A percentile compares a stretch with the other conserved stretches of the same genome.
Evolutionary conservation across 805 yeast genomes (phyloP).

Genomic region (Saccharomycopsis oosterbeekiorum): DNA sequence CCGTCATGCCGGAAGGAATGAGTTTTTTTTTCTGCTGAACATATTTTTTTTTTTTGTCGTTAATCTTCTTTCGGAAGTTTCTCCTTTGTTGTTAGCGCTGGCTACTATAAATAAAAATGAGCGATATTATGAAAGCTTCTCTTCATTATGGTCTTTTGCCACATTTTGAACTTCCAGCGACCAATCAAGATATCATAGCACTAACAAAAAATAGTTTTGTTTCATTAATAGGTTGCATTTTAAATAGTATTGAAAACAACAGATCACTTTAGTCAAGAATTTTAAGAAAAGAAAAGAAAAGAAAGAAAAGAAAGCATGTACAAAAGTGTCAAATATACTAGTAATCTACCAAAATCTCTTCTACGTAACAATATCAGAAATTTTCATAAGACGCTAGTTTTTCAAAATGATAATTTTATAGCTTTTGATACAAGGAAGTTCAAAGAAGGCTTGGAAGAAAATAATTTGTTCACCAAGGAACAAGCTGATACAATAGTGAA

Average conservation of each 20-base stretch:
- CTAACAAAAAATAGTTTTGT: background rate
- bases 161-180: background rate
- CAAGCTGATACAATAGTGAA: conserved; percentile 77
- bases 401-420: background rate
- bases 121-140: too few species aligned
- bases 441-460: conserved; percentile 48
- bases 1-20: too few species aligned
- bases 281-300: too few species aligned
- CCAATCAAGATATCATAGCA: background rate
- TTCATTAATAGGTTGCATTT: background rate
- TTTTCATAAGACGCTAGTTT: background rate
- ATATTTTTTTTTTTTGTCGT: too few species aligned
- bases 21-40: too few species aligned
- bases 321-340: background rate
- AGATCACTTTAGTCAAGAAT: background rate
- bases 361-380: background rate
- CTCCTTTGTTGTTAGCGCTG: too few species aligned
- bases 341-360: background rate
- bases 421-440: conserved; percentile 58
- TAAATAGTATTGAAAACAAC: too few species aligned
- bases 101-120: too few species aligned
- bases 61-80: too few species aligned
- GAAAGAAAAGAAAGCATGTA: background rate
- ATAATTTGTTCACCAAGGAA: conserved; percentile 58
- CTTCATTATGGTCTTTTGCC: background rate